Percentiles rank a stretch among this genome's conserved stretches.
These are phyloP conservation scores for Agaricales sp. DNA, from an alignment of 1,284 basidiomycete species.

Conservation along the genomic window DNA sequence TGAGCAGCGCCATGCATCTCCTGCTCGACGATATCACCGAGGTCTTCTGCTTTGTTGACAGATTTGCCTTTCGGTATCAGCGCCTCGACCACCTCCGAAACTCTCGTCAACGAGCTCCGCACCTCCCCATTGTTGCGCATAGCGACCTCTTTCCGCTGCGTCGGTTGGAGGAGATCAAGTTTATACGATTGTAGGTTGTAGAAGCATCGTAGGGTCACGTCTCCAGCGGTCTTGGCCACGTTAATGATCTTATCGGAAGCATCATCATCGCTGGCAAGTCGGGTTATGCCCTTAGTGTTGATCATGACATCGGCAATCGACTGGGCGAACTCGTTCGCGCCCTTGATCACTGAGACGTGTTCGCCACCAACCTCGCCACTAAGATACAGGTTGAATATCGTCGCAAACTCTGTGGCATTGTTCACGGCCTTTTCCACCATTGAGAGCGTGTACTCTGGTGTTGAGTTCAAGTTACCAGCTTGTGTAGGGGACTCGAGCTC, in stretches of 20 bases:
- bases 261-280: slow-evolving; percentile 85
- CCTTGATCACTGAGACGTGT: slow-evolving; percentile 97
- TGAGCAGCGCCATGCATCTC: slow-evolving; percentile 93
- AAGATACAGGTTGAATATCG: slow-evolving; percentile 88
- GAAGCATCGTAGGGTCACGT: slow-evolving; percentile 87
- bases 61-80: slow-evolving; percentile 81
- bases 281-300: slow-evolving; percentile 93
- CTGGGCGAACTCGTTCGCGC: slow-evolving; percentile 94
- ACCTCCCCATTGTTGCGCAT: slow-evolving; percentile 87
- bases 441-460: slow-evolving; percentile 95
- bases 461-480: slow-evolving; percentile 90
- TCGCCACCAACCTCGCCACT: slow-evolving; percentile 86
- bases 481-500: slow-evolving; percentile 94
- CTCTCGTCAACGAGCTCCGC: slow-evolving; percentile 69
- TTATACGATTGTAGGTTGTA: slow-evolving; percentile 95
- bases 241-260: slow-evolving; percentile 82
- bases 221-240: slow-evolving; percentile 82
- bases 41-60: slow-evolving; percentile 74
- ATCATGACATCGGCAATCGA: slow-evolving; percentile 85
- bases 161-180: slow-evolving; percentile 64
- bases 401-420: slow-evolving; percentile 93
- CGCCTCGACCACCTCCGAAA: slow-evolving; percentile 82
- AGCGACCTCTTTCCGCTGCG: slow-evolving; percentile 79
- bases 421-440: slow-evolving; percentile 97
- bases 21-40: slow-evolving; percentile 93